Conservation (phyloP, 1,284 basidiomycete genomes). For the Rhodotorula mucilaginosa region DNA sequence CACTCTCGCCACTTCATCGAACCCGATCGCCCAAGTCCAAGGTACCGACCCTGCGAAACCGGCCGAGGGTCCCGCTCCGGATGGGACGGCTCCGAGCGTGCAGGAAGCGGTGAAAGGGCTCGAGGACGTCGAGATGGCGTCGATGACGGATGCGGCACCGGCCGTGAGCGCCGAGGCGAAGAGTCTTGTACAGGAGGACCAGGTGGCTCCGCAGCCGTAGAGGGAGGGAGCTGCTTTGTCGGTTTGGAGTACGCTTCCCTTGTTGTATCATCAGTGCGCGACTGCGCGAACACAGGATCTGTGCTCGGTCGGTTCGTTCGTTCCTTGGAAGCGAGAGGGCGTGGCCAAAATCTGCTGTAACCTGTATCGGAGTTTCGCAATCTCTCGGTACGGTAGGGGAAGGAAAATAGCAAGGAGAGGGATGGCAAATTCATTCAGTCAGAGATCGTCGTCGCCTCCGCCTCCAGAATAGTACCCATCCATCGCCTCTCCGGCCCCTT, state of each 20-base stretch:
- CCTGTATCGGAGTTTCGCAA: too few relatives aligned
- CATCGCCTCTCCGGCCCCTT: slow-evolving; percentile 35
- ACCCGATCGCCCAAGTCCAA: slow-evolving; percentile 6
- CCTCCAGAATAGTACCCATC: slow-evolving; percentile 31
- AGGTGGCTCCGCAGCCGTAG: slow-evolving; percentile 1
- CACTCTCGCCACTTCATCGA: neutral
- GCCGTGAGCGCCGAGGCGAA: slow-evolving; percentile 17
- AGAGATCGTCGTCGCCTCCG: slow-evolving; percentile 12
- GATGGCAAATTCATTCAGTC: neutral
- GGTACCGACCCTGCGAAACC: slow-evolving; percentile 13
- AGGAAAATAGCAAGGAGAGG: too few relatives aligned
- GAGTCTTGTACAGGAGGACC: slow-evolving; percentile 14
- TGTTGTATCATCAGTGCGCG: slow-evolving; percentile 3
- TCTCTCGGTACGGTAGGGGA: neutral
- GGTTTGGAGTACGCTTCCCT: too few relatives aligned
- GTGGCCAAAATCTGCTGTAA: too few relatives aligned
- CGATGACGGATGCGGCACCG: slow-evolving; percentile 8
- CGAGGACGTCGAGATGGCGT: slow-evolving; percentile 1
- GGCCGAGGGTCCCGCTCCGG: slow-evolving; percentile 1
- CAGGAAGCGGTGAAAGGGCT: slow-evolving; percentile 19
- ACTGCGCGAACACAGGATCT: too few relatives aligned
- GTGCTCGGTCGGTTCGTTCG: neutral
- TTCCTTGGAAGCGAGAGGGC: too few relatives aligned
- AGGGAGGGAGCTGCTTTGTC: neutral
- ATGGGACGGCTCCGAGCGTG: neutral